phyloP scores from a whole-genome alignment of 2,329 filamentous ascomycete species.

The Graphilbum sp. region DNA sequence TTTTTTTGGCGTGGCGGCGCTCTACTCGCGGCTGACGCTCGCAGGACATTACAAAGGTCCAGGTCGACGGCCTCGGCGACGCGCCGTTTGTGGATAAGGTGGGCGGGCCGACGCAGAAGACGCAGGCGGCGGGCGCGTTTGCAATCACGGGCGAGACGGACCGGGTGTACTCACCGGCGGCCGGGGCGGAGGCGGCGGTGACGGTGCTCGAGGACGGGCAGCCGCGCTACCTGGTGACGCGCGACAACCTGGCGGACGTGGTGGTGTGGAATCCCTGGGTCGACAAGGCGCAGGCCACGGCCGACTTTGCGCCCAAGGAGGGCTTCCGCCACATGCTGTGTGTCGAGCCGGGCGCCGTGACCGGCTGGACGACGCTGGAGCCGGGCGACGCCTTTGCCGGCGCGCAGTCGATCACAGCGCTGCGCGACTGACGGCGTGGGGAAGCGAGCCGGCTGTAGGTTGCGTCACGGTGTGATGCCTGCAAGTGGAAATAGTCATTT shows the following conservation, averaged over 20 bases:
- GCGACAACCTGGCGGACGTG: constrained; percentile 74
- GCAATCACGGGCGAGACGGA: constrained; percentile 68
- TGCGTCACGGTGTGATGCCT: too few relatives aligned
- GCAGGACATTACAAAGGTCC: constrained; percentile 63
- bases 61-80: constrained; percentile 59
- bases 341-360: constrained; percentile 76
- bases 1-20: too few relatives aligned
- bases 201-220: constrained; percentile 46
- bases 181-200: constrained; percentile 40
- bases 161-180: constrained; percentile 64
- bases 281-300: constrained; percentile 67
- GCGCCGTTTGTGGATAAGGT: constrained; percentile 77
- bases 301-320: constrained; percentile 76
- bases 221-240: constrained; percentile 53
- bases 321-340: constrained; percentile 91
- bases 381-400: constrained; percentile 53
- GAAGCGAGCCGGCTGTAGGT: too few relatives aligned
- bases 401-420: constrained; percentile 35
- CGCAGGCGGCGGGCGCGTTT: constrained; percentile 43
- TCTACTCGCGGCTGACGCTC: neutral
- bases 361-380: constrained; percentile 70
- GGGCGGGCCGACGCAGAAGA: constrained; percentile 45
- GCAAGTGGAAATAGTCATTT: too few relatives aligned
- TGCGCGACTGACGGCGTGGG: neutral
- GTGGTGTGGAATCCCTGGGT: constrained; percentile 97